phyloP scores from a whole-genome alignment of 495 filamentous ascomycete genomes.

The Penicillium egyptiacum region DNA sequence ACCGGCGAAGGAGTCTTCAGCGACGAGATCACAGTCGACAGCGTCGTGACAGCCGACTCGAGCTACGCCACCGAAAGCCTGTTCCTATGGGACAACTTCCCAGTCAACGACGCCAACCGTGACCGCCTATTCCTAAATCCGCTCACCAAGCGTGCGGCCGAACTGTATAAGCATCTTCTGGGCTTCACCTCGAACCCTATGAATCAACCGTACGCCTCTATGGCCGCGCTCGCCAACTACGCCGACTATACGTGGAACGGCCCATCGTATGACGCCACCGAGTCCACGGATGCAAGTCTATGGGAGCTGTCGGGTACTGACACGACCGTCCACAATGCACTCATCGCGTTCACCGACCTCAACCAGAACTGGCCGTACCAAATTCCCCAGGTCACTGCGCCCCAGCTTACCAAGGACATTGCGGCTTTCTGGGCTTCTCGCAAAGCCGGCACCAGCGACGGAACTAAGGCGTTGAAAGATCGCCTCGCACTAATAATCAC shows the following conservation, averaged over 20 bases:
- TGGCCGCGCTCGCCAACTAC: slow-evolving; percentile 18
- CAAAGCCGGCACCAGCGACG: neutral
- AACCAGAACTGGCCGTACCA: slow-evolving; percentile 23
- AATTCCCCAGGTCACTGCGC: neutral
- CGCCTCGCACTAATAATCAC: slow-evolving; percentile 11
- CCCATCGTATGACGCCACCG: slow-evolving; percentile 8
- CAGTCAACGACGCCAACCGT: slow-evolving; percentile 20
- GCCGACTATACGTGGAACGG: slow-evolving; percentile 22
- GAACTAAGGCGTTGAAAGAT: neutral
- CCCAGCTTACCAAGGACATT: slow-evolving; percentile 16
- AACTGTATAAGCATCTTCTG: slow-evolving; percentile 16
- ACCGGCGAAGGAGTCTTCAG: slow-evolving; percentile 23
- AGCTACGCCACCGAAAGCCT: slow-evolving; percentile 19
- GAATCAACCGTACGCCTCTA: slow-evolving; percentile 17
- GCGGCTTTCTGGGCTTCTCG: slow-evolving; percentile 14
- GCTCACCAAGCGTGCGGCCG: slow-evolving; percentile 12
- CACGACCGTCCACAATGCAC: slow-evolving; percentile 7
- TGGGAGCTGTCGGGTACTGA: slow-evolving; percentile 14
- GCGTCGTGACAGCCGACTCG: slow-evolving; percentile 10
- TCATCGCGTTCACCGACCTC: slow-evolving; percentile 16
- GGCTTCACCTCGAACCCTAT: slow-evolving; percentile 22
- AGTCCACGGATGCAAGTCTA: slow-evolving; percentile 13
- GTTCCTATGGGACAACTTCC: slow-evolving; percentile 22
- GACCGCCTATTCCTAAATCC: slow-evolving; percentile 20
- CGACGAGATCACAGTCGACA: slow-evolving; percentile 18